Percentiles rank a stretch among this genome's conserved stretches.
These are phyloP conservation scores for Debaryomyces hansenii DNA, from an alignment of 805 yeast species.

Conservation along the genomic window DNA sequence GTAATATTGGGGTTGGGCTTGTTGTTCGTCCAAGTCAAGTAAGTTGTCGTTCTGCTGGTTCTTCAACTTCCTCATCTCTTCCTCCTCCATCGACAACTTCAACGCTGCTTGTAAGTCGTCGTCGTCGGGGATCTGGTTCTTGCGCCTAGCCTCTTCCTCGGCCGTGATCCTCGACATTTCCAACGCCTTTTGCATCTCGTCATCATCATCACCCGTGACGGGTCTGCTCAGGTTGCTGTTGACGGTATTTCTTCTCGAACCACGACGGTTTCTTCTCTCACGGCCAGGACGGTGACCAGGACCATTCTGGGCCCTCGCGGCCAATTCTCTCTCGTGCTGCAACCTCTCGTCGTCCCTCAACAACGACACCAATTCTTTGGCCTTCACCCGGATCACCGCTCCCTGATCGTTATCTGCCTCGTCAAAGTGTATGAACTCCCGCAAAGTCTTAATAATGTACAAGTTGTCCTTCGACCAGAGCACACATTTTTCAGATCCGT, in stretches of 20 bases:
- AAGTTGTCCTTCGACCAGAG: conserved; percentile 89
- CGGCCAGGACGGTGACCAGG: conserved; percentile 28
- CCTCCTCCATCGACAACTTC: conserved; percentile 73
- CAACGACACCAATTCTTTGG: conserved; percentile 81
- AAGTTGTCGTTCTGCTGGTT: conserved; percentile 47
- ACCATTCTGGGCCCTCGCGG: conserved; percentile 19
- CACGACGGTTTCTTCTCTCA: conserved; percentile 21
- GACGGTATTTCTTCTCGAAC: conserved; percentile 9
- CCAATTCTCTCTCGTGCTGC: conserved; percentile 61
- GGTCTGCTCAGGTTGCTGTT: conserved; percentile 11
- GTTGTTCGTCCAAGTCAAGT: conserved; percentile 51
- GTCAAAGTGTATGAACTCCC: conserved; percentile 85
- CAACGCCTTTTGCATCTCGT: conserved; percentile 75
- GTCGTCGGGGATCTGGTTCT: conserved; percentile 47
- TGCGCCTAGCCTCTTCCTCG: conserved; percentile 71
- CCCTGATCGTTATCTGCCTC: conserved; percentile 84
- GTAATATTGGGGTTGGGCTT: conserved; percentile 28
- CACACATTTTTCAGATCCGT: conserved; percentile 86
- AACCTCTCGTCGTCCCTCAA: conserved; percentile 81
- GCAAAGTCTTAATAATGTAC: conserved; percentile 82
- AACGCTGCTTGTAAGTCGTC: conserved; percentile 70
- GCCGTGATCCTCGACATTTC: conserved; percentile 81
- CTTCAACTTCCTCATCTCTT: conserved; percentile 57
- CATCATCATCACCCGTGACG: conserved; percentile 53
- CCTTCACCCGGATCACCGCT: conserved; percentile 79